Evolutionary conservation across 2,329 filamentous ascomycete species (phyloP), one percentile per base, ranked within the genome.

Genomic region (Hypoxylon rubiginosum): DNA sequence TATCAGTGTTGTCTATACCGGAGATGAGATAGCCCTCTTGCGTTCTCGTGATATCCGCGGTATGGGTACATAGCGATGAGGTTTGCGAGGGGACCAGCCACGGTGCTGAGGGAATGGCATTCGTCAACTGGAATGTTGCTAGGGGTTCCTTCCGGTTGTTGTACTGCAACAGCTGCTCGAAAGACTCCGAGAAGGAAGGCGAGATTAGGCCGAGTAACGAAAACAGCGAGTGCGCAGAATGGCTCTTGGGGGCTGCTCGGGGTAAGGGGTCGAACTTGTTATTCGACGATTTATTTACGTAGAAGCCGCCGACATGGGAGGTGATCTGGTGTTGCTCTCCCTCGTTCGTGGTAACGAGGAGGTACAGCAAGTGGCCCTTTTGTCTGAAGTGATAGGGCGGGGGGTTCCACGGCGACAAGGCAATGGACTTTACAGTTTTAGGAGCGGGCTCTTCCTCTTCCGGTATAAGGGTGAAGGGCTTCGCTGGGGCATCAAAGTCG

Each of bases 261-360:
- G 94, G 94, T 72, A 89, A 90, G 9, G 96, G 96, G 78, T 98
- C 96, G 75, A 99, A 99, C 81, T 96, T 97, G 81, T 88, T 88
- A 81, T 96, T 97, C 58, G 93, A 96, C 30, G 92, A 97, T 80
- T 94, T 97, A 86, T 97, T 99, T 75, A 98, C 92, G 79, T 91
- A 99, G 84, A 99, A 99, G 19, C 96, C 96, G 13, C 94, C 94
- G 54, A 97, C 92, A 74, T 97, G 93, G 13, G 93, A 89, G 9
- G 97, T 99, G 75, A 99, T 91, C 79, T 97, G 94, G 79, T 92
- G 90, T 79, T 97, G 93, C 82, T 99, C 96, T 68, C 94, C 94
- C 81, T 99, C 96, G 73, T 93, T 95, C 62, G 94, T 98, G 15
- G 91, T 95, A 46, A 96, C 86, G 68, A 93, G 86, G 19, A 99